These are phyloP conservation scores for Starmerella bombi DNA, from an alignment of 805 yeast species.

Conservation along the genomic window DNA sequence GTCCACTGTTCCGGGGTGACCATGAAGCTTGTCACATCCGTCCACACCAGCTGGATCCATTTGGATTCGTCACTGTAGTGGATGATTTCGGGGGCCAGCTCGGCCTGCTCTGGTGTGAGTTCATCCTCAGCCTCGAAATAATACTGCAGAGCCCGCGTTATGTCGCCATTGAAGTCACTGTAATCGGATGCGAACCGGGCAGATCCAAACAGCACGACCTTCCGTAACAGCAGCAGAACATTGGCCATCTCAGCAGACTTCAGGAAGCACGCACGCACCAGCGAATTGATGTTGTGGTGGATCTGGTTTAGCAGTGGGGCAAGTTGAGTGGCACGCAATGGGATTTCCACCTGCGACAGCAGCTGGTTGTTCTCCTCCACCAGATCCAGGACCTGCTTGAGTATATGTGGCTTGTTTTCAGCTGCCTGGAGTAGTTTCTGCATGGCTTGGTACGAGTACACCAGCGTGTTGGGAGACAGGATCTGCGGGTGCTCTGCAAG, in stretches of 20 bases:
- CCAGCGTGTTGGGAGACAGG: neutral
- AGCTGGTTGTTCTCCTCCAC: neutral
- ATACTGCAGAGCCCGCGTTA: neutral
- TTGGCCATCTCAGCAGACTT: slow-evolving; percentile 1
- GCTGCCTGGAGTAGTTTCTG: neutral
- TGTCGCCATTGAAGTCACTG: slow-evolving; percentile 1
- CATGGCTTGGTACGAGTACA: neutral
- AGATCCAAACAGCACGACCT: slow-evolving; percentile 13
- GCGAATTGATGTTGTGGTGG: neutral
- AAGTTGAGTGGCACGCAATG: slow-evolving; percentile 2
- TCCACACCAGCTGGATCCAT: neutral
- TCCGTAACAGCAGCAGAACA: slow-evolving; percentile 4
- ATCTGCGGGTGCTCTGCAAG: neutral
- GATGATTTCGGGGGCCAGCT: too few species aligned
- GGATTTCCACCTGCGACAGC: neutral
- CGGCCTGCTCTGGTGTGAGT: neutral
- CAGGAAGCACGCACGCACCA: slow-evolving; percentile 1
- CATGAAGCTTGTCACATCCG: neutral
- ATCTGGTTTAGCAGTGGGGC: neutral
- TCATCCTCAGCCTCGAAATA: neutral
- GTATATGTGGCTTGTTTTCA: neutral
- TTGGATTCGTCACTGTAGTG: neutral
- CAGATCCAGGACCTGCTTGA: neutral
- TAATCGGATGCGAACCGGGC: slow-evolving; percentile 4
- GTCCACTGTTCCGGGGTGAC: slow-evolving; percentile 9